Evolutionary conservation across 371 early-diverging fungal species (phyloP).

Genomic region (Mortierella sp.): DNA sequence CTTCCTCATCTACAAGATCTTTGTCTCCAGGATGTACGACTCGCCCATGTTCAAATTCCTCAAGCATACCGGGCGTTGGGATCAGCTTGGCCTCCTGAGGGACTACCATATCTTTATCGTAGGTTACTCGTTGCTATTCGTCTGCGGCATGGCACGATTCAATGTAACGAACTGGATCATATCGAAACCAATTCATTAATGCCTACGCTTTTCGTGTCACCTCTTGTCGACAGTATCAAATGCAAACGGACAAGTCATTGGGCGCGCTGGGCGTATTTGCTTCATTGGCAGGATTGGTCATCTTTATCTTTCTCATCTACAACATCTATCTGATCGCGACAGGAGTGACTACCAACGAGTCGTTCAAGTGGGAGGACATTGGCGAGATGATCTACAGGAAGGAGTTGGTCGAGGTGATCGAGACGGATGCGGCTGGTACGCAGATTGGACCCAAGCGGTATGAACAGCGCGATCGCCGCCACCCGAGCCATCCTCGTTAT

Average conservation of each 20-base stretch:
- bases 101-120: constrained; percentile 57
- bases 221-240: constrained; percentile 62
- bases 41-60: constrained; percentile 50
- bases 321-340: constrained; percentile 74
- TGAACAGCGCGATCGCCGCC: constrained; percentile 43
- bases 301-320: constrained; percentile 73
- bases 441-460: constrained; percentile 31
- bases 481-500: constrained; percentile 46
- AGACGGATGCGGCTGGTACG: constrained; percentile 20
- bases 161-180: not conserved
- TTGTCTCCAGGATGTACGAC: constrained; percentile 58
- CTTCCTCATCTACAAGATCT: constrained; percentile 70
- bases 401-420: constrained; percentile 62
- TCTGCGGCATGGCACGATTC: not conserved
- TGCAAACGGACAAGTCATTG: constrained; percentile 71
- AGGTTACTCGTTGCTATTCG: constrained; percentile 8
- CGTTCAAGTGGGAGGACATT: constrained; percentile 82
- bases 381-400: constrained; percentile 77
- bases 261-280: constrained; percentile 77
- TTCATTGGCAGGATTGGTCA: constrained; percentile 68
- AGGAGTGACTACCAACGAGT: constrained; percentile 85
- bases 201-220: not conserved
- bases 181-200: not conserved
- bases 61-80: constrained; percentile 70
- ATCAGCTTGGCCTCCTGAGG: constrained; percentile 59